Evolutionary conservation across 306 rosid species (phyloP).

Genomic region (Gillenia trifoliata): DNA sequence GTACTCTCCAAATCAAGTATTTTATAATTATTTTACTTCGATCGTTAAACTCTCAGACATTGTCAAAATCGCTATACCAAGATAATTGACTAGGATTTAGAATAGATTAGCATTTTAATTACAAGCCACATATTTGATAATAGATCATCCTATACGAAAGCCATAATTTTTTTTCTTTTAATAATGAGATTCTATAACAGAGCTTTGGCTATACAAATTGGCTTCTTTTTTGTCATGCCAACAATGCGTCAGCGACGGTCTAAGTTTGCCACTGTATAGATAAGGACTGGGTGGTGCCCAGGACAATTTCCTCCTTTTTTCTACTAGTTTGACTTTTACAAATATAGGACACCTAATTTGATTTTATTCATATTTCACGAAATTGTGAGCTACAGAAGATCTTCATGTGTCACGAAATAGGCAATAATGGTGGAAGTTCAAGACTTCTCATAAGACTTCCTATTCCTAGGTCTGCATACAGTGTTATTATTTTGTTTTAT

Average conservation of each 20-base stretch:
- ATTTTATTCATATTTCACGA: not conserved
- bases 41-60: no score
- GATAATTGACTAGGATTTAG: no score
- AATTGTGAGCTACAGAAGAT: not conserved
- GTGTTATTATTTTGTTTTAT: not conserved
- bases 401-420: not conserved
- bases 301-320: not conserved
- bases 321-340: not conserved
- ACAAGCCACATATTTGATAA: not conserved
- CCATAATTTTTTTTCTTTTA: no score
- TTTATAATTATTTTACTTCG: no score
- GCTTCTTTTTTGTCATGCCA: no score
- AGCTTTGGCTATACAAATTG: not conserved
- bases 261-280: not conserved
- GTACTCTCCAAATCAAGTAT: no score
- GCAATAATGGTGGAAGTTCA: not conserved
- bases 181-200: not conserved
- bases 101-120: not conserved
- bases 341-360: slow-evolving; percentile 9
- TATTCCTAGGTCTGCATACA: not conserved
- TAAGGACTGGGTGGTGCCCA: not conserved
- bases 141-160: not conserved
- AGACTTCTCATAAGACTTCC: not conserved
- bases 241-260: not conserved
- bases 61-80: no score